These are phyloP conservation scores for Lasiodiplodia citricola DNA, from an alignment of 2,329 filamentous ascomycete genomes.

Conservation along the genomic window DNA sequence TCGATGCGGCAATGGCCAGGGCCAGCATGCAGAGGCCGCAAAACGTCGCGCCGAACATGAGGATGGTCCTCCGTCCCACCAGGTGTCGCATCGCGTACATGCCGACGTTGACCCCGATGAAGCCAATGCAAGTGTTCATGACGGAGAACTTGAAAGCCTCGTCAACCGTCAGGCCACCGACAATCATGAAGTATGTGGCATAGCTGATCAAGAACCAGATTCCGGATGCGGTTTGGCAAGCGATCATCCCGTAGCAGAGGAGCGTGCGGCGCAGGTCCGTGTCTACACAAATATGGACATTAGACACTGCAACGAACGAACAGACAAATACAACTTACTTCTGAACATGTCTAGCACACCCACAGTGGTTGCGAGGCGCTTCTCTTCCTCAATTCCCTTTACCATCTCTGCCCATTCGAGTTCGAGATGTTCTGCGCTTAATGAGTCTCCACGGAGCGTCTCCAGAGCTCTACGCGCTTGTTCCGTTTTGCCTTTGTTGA, in stretches of 20 bases:
- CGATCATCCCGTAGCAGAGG: slow-evolving; percentile 57
- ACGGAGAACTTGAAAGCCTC: slow-evolving; percentile 57
- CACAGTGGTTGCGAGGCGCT: slow-evolving; percentile 56
- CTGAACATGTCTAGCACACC: slow-evolving; percentile 56
- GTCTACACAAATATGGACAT: background rate
- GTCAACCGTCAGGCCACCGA: slow-evolving; percentile 33
- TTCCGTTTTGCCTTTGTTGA: slow-evolving; percentile 60
- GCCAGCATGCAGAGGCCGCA: slow-evolving; percentile 55
- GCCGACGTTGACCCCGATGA: slow-evolving; percentile 56
- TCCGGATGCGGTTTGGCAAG: slow-evolving; percentile 52
- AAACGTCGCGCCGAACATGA: slow-evolving; percentile 53
- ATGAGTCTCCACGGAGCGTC: slow-evolving; percentile 27
- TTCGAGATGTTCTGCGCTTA: slow-evolving; percentile 37
- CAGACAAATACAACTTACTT: slow-evolving; percentile 47
- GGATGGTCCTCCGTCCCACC: slow-evolving; percentile 53
- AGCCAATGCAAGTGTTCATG: slow-evolving; percentile 57
- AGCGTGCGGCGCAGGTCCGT: slow-evolving; percentile 56
- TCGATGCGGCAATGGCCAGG: slow-evolving; percentile 46
- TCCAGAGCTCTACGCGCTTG: slow-evolving; percentile 52
- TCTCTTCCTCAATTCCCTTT: slow-evolving; percentile 37
- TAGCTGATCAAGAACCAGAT: slow-evolving; percentile 60
- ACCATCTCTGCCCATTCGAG: slow-evolving; percentile 39
- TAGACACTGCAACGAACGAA: background rate
- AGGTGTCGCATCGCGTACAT: slow-evolving; percentile 56
- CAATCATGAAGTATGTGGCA: slow-evolving; percentile 51